Percentiles rank a stretch among this genome's conserved stretches.
These are phyloP conservation scores for Phyllosticta citrichinensis DNA, from an alignment of 2,329 filamentous ascomycete species.

Conservation along the genomic window DNA sequence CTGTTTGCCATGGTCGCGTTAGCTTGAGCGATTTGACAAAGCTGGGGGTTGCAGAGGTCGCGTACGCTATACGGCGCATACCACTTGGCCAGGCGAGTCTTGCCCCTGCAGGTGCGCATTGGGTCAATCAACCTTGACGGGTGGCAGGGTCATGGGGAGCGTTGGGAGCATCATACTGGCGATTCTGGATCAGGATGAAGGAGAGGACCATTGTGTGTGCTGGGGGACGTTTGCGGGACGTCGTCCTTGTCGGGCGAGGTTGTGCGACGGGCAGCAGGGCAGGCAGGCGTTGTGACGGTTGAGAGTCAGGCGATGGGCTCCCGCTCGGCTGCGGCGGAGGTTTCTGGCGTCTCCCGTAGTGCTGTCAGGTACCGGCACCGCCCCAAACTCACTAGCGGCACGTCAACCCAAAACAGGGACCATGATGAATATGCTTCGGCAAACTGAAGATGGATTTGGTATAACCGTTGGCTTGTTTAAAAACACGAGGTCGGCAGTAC, in stretches of 20 bases:
- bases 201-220: conserved; percentile 54
- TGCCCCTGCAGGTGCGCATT: conserved; percentile 55
- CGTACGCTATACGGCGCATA: conserved; percentile 82
- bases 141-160: background rate
- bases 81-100: conserved; percentile 97
- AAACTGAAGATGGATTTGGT: no score
- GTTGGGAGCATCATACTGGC: conserved; percentile 50
- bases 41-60: conserved; percentile 18
- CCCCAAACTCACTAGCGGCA: no score
- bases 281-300: background rate
- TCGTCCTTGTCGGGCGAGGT: background rate
- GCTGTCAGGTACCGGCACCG: background rate
- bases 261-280: background rate
- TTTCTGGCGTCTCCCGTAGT: conserved; percentile 6
- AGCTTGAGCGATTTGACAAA: background rate
- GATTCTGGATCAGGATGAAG: conserved; percentile 83
- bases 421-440: no score
- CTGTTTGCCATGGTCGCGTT: conserved; percentile 24
- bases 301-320: no score
- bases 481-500: no score
- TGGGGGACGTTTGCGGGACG: background rate
- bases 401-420: background rate
- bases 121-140: background rate
- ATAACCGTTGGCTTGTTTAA: no score
- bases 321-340: conserved; percentile 7